Evolutionary conservation across 2,329 filamentous ascomycete species (phyloP), one percentile per base, ranked within the genome.

Genomic region (Chalaropsis ovoidea): DNA sequence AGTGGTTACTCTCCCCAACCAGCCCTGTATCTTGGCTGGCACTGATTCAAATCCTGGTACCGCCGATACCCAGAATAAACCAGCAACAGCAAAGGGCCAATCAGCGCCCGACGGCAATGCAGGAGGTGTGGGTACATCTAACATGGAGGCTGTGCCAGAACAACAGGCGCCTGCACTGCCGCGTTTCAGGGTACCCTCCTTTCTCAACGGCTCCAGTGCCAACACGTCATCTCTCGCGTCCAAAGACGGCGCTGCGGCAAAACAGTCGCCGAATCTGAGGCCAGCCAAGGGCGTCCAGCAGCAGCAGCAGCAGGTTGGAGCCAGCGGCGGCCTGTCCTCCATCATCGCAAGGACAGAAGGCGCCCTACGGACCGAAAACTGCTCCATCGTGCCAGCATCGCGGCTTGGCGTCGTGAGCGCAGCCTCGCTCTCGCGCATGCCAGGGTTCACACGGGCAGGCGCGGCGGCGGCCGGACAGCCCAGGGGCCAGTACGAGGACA

Each of bases 291-390:
- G 8, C 8, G 35, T 39, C 5, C 35, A 39, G 35, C 35, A 39
- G 35, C 35, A 39, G 35, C 35, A 39, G 47, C 47, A 15, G n/a
- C 11, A 52, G 11, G 11, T 11, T 4, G 24, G 47, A 5, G n/a
- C n/a, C 24, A 24, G 15, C 47, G 24, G 22, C 19, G 22, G 15
- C 47, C 52, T 47, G 5, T 43, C 63, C n/a, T 58, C 41, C 24
- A 60, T 64, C 24, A 49, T 58, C 31, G 19, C 63, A 19, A 54
- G 24, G 8, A 64, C 63, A 13, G 39, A 61, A 11, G 49, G 43
- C 35, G 62, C 52, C n/a, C n/a, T 60, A 15, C 52, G 27, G 27
- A n/a, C 42, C 3, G 35, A 63, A 35, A 42, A n/a, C 13, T 31
- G 60, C 22, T 27, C 19, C 17, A 17, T 43, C 15, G 22, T 62